A percentile compares a stretch with the other conserved stretches of the same genome.
phyloP scores from a whole-genome alignment of 2,329 filamentous ascomycete genomes.

The Ophiostoma ulmi region DNA sequence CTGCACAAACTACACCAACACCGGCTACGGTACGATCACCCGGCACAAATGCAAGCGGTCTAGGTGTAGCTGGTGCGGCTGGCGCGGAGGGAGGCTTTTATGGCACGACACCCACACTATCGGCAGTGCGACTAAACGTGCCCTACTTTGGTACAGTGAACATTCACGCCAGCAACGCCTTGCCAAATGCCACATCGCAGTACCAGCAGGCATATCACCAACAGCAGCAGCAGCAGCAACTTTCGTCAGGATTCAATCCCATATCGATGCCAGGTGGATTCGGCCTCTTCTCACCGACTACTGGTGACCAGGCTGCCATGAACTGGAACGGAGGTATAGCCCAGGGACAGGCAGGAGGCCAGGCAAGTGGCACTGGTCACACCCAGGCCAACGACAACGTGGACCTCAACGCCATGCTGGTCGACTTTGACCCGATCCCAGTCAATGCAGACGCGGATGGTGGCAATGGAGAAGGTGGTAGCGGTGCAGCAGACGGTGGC shows the following conservation, averaged over 20 bases:
- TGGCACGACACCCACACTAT: background rate
- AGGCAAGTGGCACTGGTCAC: background rate
- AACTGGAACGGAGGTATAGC: conserved; percentile 15
- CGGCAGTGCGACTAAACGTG: conserved; percentile 39
- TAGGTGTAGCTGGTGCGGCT: background rate
- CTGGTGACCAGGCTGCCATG: background rate
- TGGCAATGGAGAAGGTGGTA: background rate
- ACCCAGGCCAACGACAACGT: background rate
- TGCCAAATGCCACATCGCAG: background rate
- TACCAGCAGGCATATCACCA: conserved; percentile 13
- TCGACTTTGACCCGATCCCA: conserved; percentile 26
- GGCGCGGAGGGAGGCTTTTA: background rate
- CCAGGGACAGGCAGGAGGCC: background rate
- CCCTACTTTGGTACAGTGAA: conserved; percentile 46
- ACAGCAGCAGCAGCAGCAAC: conserved; percentile 13
- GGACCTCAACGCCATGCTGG: conserved; percentile 27
- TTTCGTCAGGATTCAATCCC: background rate
- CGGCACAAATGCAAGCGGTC: background rate
- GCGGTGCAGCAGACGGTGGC: background rate
- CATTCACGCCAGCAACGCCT: conserved; percentile 33
- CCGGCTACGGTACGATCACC: background rate
- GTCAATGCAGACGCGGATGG: background rate
- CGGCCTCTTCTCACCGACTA: background rate
- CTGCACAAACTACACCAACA: background rate
- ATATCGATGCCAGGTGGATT: background rate